Conservation (phyloP, 306 rosid genomes). For the Vigna trinervia region DNA sequence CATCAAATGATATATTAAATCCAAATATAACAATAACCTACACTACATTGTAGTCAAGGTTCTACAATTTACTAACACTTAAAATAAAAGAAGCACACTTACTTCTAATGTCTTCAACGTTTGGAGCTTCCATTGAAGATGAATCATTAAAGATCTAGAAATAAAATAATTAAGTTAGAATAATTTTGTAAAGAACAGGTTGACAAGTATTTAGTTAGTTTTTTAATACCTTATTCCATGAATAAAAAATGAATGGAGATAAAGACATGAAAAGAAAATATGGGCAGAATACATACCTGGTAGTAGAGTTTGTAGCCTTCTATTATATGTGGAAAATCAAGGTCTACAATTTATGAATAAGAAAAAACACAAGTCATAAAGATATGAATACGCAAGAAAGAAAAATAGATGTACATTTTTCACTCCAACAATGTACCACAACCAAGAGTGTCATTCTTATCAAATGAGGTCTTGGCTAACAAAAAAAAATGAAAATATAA, state of each 20-base stretch:
- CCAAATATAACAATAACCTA: no score
- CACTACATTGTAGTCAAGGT: no score
- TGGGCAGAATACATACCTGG: slow-evolving; percentile 63
- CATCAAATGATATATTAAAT: no score
- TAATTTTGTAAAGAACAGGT: no score
- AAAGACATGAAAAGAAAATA: slow-evolving; percentile 19
- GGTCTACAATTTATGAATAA: slow-evolving; percentile 72
- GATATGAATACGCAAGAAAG: not conserved
- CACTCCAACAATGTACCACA: slow-evolving; percentile 28
- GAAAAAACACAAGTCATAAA: slow-evolving; percentile 16
- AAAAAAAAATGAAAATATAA: slow-evolving; percentile 12
- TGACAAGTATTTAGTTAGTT: no score
- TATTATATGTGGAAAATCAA: slow-evolving; percentile 86
- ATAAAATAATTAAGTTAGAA: no score
- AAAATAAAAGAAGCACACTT: no score
- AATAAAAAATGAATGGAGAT: slow-evolving; percentile 16
- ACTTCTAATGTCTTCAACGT: no score
- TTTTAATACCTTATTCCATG: no score
- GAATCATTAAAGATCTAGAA: no score
- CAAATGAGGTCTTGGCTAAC: slow-evolving; percentile 76
- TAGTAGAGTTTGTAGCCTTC: slow-evolving; percentile 93
- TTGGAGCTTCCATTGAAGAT: no score
- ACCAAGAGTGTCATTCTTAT: slow-evolving; percentile 7
- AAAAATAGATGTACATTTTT: slow-evolving; percentile 17
- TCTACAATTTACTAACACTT: no score